A percentile compares a stretch with the other conserved stretches of the same genome.
Evolutionary conservation across 768 basidiomycete species (phyloP).

Genomic region (Daedaleopsis nitida): DNA sequence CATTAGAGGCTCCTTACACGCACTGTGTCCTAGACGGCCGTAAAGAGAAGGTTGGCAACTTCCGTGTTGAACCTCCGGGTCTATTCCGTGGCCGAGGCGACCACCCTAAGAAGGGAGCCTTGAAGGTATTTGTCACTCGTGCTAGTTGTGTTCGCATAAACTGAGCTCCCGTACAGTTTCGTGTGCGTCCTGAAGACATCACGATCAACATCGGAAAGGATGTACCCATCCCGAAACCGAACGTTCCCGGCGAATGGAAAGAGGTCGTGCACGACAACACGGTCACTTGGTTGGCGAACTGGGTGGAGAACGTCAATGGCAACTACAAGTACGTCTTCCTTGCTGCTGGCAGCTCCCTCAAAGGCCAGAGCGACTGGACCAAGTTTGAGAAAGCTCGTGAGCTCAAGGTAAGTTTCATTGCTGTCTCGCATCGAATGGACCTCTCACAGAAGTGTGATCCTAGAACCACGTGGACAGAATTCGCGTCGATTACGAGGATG

Average conservation of each 20-base stretch:
- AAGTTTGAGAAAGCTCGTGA: slow-evolving; percentile 99
- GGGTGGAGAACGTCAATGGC: slow-evolving; percentile 98
- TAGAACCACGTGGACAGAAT: slow-evolving; percentile 92
- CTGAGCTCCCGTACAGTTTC: slow-evolving; percentile 50
- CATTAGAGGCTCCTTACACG: slow-evolving; percentile 80
- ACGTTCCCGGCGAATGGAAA: slow-evolving; percentile 92
- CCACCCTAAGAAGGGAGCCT: slow-evolving; percentile 94
- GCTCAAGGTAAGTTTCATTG: slow-evolving; percentile 66
- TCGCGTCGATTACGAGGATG: slow-evolving; percentile 81
- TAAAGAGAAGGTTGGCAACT: slow-evolving; percentile 98
- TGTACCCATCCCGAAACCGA: slow-evolving; percentile 78
- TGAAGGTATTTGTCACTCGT: slow-evolving; percentile 62
- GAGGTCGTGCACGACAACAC: slow-evolving; percentile 88
- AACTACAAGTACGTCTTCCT: slow-evolving; percentile 98
- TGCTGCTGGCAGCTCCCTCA: slow-evolving; percentile 95
- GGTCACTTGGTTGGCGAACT: slow-evolving; percentile 98
- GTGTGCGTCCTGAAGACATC: slow-evolving; percentile 93
- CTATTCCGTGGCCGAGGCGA: slow-evolving; percentile 97
- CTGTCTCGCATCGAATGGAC: background rate
- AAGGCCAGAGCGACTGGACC: slow-evolving; percentile 96
- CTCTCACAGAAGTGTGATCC: slow-evolving; percentile 9
- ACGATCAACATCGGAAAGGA: slow-evolving; percentile 90
- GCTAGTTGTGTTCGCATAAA: background rate
- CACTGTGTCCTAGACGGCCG: slow-evolving; percentile 91
- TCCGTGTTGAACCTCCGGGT: slow-evolving; percentile 98